Evolutionary conservation across 768 basidiomycete genomes (phyloP), one percentile per base, ranked within the genome.

Genomic region (Kwoniella dendrophila): DNA sequence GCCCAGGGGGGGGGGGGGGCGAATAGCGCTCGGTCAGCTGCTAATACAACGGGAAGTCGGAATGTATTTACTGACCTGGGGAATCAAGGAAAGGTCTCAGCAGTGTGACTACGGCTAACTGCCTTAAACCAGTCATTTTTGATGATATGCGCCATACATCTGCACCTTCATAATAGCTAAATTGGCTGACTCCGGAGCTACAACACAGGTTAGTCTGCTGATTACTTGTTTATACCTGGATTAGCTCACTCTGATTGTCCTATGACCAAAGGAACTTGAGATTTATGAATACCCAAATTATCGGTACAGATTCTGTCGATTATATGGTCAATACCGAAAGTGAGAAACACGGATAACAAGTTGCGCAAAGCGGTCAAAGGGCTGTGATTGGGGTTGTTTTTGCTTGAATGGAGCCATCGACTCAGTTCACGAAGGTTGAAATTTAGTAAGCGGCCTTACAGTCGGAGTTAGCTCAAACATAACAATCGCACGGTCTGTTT

Each of bases 81-180:
- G 87, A 86, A 47, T 87, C 83, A n/a, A 87, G 83, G 71, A 92
- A 84, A 0, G 86, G 84, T 41, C 88, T 85, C 5, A 95, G 83
- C 16, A 89, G 75, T 4, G 86, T 82, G 3, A 87, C 78, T 45
- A 95, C 85, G 0, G 84, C 83, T 4, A 94, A 74, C 4, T 87
- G 84, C 14, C 89, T 83, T 2, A 85, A 82, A 0, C 92, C 90
- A 2, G 92, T 88, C 1, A 85, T 83, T 33, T 84, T 80, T 0
- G 84, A 80, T 0, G 92, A 93, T 20, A 90, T 78, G n/a, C 83
- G 84, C 92, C 94, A 96, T 0, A 80, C 75, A 36, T 84, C 83
- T 27, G 71, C 76, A 4, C 84, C 66, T 33, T 68, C 64, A 4
- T 74, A 70, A 2, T 70, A 75, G 0, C 76, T 72, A 67, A 84